A percentile compares a stretch with the other conserved stretches of the same genome.
These are phyloP conservation scores for Starmerella lactis-condensi DNA, from an alignment of 805 yeast species.

Conservation along the genomic window DNA sequence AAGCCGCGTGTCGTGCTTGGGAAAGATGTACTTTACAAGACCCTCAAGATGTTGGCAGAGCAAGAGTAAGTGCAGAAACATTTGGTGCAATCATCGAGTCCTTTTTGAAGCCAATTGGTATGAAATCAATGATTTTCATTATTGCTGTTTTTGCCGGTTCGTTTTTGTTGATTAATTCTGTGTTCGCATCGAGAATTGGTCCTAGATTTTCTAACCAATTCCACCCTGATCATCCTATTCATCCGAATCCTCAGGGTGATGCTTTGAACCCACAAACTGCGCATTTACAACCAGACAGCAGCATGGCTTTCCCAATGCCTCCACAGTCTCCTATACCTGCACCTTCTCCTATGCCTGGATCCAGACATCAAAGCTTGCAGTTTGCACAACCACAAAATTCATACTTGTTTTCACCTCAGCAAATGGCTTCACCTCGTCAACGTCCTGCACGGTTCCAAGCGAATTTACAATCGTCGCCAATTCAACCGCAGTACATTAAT, in stretches of 20 bases:
- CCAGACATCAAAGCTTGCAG: too few relatives aligned
- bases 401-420: neutral
- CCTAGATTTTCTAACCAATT: conserved; percentile 12
- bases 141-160: conserved; percentile 18
- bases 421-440: conserved; percentile 3
- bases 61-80: conserved; percentile 60
- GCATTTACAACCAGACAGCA: neutral
- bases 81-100: conserved; percentile 68
- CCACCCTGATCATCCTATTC: too few relatives aligned
- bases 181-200: conserved; percentile 17
- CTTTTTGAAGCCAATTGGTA: conserved; percentile 49
- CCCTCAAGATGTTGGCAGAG: conserved; percentile 46
- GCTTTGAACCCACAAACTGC: neutral
- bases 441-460: conserved; percentile 6
- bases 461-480: conserved; percentile 7
- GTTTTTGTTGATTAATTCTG: conserved; percentile 19
- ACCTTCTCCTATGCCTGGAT: too few relatives aligned
- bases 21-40: conserved; percentile 67
- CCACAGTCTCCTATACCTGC: neutral
- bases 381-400: neutral
- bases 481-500: conserved; percentile 3
- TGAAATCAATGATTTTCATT: conserved; percentile 38
- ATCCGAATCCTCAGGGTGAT: too few relatives aligned
- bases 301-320: neutral
- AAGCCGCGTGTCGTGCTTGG: conserved; percentile 52